Evolutionary conservation across 1,139 yeast genomes (phyloP).

Genomic region (Kluyveromyces sp.): DNA sequence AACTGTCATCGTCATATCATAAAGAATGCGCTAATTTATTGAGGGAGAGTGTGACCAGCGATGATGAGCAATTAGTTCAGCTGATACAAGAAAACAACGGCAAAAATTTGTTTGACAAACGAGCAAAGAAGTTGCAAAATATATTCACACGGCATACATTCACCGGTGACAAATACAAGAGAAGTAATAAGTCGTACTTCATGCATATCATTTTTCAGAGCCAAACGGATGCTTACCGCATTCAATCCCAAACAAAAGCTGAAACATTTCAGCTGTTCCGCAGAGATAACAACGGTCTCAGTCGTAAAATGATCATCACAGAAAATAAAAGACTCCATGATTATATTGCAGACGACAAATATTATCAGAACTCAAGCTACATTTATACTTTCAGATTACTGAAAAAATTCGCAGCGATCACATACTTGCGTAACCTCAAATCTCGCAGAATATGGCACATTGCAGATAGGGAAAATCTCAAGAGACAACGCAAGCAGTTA

Average conservation of each 20-base stretch:
- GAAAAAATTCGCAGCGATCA: conserved; percentile 38
- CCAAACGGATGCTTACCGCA: not conserved
- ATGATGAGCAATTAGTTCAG: conserved; percentile 1
- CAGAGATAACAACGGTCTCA: conserved; percentile 15
- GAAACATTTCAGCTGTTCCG: conserved; percentile 7
- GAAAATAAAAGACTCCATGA: conserved; percentile 39
- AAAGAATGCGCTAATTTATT: not conserved
- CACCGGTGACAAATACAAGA: conserved; percentile 7
- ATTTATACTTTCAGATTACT: conserved; percentile 43
- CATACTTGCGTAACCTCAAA: conserved; percentile 25
- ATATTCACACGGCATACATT: not conserved
- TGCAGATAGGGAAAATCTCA: conserved; percentile 61
- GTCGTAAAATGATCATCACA: conserved; percentile 16
- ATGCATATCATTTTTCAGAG: conserved; percentile 18
- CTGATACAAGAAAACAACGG: not conserved
- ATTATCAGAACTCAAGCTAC: conserved; percentile 47
- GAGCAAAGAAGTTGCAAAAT: not conserved
- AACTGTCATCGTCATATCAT: not conserved
- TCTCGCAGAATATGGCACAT: conserved; percentile 38
- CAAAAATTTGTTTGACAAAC: not conserved
- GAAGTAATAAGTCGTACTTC: conserved; percentile 9
- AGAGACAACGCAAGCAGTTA: conserved; percentile 55
- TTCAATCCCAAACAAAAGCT: not conserved
- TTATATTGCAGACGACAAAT: conserved; percentile 56
- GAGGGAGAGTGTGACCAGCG: not conserved